Conservation (phyloP, 768 basidiomycete species). For the Rhizopogon vinicolor region DNA sequence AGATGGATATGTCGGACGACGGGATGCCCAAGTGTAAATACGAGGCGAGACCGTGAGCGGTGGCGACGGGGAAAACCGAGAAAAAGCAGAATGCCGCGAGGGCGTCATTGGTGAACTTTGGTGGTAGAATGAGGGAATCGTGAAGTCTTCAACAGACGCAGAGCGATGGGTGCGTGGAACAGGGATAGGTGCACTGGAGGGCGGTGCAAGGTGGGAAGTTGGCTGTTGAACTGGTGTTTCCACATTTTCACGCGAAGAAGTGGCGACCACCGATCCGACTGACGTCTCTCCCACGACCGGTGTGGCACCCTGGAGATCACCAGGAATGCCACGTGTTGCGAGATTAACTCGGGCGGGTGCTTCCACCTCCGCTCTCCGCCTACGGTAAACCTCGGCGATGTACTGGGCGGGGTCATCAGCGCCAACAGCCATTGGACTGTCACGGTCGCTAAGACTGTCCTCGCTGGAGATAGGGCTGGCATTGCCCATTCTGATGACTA, state of each 20-base stretch:
- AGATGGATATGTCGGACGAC: slow-evolving; percentile 31
- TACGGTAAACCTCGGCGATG: slow-evolving; percentile 32
- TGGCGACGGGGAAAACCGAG: slow-evolving; percentile 41
- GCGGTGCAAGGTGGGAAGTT: slow-evolving; percentile 2
- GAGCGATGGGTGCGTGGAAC: slow-evolving; percentile 21
- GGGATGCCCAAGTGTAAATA: slow-evolving; percentile 50
- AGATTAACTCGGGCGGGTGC: slow-evolving; percentile 17
- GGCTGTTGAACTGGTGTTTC: not conserved
- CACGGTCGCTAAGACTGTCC: slow-evolving; percentile 40
- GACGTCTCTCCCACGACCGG: not conserved
- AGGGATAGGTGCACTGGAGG: slow-evolving; percentile 24
- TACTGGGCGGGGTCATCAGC: slow-evolving; percentile 38
- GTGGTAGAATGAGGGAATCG: slow-evolving; percentile 2
- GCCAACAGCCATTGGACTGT: slow-evolving; percentile 44
- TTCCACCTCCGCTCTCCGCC: slow-evolving; percentile 17
- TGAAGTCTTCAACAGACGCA: slow-evolving; percentile 14
- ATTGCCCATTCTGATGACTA: slow-evolving; percentile 24
- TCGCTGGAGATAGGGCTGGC: slow-evolving; percentile 36
- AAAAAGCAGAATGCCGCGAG: slow-evolving; percentile 16
- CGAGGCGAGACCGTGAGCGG: slow-evolving; percentile 53
- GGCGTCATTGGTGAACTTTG: slow-evolving; percentile 25
- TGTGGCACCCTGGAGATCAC: slow-evolving; percentile 6
- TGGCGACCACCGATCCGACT: not conserved
- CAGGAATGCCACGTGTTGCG: slow-evolving; percentile 10
- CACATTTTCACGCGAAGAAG: not conserved